A percentile compares a stretch with the other conserved stretches of the same genome.
phyloP scores from a whole-genome alignment of 2,329 filamentous ascomycete genomes.

The Beauveria sp. region DNA sequence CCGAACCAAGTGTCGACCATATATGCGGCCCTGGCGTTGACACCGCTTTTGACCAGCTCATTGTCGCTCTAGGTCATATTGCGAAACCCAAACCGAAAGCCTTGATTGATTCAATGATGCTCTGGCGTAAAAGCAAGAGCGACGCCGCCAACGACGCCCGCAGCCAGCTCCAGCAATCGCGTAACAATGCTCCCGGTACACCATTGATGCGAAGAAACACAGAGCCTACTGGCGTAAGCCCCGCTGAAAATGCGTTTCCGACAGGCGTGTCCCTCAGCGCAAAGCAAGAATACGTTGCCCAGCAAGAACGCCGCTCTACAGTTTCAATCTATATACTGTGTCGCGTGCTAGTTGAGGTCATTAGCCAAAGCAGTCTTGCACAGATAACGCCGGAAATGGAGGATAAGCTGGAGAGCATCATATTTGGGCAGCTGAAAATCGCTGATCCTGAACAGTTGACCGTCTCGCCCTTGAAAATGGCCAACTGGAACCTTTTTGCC shows the following conservation, averaged over 20 bases:
- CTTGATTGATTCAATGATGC: constrained; percentile 93
- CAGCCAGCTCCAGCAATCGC: constrained; percentile 46
- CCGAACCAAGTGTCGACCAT: constrained; percentile 75
- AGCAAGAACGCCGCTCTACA: constrained; percentile 82
- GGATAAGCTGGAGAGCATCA: constrained; percentile 87
- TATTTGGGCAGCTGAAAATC: constrained; percentile 89
- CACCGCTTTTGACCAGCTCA: constrained; percentile 84
- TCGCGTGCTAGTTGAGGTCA: constrained; percentile 86
- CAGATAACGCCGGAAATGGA: constrained; percentile 87
- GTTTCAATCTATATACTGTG: constrained; percentile 96
- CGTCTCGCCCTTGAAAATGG: constrained; percentile 73
- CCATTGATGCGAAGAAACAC: constrained; percentile 64
- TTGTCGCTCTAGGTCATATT: constrained; percentile 88
- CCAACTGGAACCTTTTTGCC: constrained; percentile 93
- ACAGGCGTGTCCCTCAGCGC: constrained; percentile 35
- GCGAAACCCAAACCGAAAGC: constrained; percentile 90
- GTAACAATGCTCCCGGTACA: constrained; percentile 33
- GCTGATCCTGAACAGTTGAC: constrained; percentile 75
- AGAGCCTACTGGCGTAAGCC: constrained; percentile 52
- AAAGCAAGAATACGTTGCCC: constrained; percentile 63
- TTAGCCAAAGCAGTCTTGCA: constrained; percentile 76
- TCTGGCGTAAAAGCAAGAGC: constrained; percentile 94
- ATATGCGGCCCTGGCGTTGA: constrained; percentile 90
- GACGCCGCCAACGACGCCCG: constrained; percentile 72
- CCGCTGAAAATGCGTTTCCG: constrained; percentile 23